Evolutionary conservation across 1,139 yeast genomes (phyloP), one percentile per base, ranked within the genome.

Genomic region (Saccharomyces hybrid): DNA sequence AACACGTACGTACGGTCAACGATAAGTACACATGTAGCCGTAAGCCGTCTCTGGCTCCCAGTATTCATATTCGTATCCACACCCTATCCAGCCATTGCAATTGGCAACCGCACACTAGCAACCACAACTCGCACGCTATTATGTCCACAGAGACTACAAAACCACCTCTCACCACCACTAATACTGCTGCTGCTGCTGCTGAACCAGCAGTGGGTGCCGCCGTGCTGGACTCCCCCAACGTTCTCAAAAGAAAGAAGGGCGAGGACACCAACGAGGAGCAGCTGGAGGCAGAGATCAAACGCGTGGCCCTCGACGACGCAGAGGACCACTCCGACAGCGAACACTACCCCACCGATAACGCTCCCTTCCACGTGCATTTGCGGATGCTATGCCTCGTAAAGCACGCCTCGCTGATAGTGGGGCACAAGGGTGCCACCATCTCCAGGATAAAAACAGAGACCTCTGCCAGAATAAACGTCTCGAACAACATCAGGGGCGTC

Each of bases 341-440:
- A 16, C 55, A 38, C 26, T 49, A 52, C 23, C 34, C 34, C n/a
- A 31, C 44, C 11, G 56, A 56, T 27, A 51, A 38, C 25, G 48
- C 48, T 44, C 49, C 55, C 57, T 85, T 16, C 80, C 44, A 78
- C 60, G 82, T 85, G 5, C 82, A 79, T 61, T 75, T 87, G 64
- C 76, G 96, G 59, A 84, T 88, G 86, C 77, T 84, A 54, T 85
- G 91, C 60, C 79, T 83, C 2, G 85, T 85, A 13, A 84, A 82
- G 60, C 93, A 88, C 64, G 95, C 95, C 0, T 82, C 87, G 7
- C 69, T 79, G 25, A 76, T 87, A 47, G 93, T 88, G 26, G 96
- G 96, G 1, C 84, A 83, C 61, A 84, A 84, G 55, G 96, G 96
- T 11, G 88, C 84, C 55, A 80, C 78, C 14, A 86, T 88, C 55